Percentiles rank a stretch among this genome's conserved stretches.
These are phyloP conservation scores for Thermoascus crustaceus DNA, from an alignment of 2,329 filamentous ascomycete genomes.

Conservation along the genomic window DNA sequence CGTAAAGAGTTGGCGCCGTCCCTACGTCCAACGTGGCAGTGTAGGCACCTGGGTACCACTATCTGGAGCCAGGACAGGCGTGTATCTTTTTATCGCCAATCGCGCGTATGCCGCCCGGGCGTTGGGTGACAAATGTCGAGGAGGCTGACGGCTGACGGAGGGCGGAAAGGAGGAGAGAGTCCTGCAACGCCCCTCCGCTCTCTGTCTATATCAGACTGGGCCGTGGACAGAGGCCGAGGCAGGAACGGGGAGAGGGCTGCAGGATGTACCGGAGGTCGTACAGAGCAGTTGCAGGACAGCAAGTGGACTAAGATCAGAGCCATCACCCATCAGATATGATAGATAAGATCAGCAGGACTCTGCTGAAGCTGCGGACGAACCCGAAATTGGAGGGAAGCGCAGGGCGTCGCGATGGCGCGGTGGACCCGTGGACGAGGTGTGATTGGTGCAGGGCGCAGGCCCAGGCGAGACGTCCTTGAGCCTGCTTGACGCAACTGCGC, in stretches of 20 bases:
- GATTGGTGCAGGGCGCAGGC: too few relatives aligned
- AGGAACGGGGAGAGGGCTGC: too few relatives aligned
- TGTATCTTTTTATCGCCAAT: background rate
- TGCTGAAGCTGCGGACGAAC: background rate
- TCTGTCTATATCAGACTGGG: too few relatives aligned
- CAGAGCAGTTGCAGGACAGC: too few relatives aligned
- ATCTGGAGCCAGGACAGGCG: too few relatives aligned
- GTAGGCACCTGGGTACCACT: constrained; percentile 11
- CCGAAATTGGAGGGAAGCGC: background rate
- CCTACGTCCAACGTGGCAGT: constrained; percentile 15
- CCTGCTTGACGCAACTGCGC: too few relatives aligned
- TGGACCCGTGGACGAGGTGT: background rate
- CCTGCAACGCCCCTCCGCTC: constrained; percentile 6
- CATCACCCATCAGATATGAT: constrained; percentile 22
- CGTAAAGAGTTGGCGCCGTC: constrained; percentile 5
- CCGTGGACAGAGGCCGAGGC: too few relatives aligned
- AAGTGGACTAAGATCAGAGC: constrained; percentile 5
- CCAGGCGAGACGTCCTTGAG: too few relatives aligned
- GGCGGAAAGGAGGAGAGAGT: constrained; percentile 6
- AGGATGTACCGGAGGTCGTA: too few relatives aligned
- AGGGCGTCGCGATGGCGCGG: background rate
- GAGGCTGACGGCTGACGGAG: constrained; percentile 1
- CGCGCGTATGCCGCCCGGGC: background rate
- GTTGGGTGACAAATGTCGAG: background rate
- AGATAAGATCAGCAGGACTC: constrained; percentile 13